Percentiles rank a stretch among this genome's conserved stretches.
phyloP scores from a whole-genome alignment of 306 rosid species.

The Canavalia gladiata region DNA sequence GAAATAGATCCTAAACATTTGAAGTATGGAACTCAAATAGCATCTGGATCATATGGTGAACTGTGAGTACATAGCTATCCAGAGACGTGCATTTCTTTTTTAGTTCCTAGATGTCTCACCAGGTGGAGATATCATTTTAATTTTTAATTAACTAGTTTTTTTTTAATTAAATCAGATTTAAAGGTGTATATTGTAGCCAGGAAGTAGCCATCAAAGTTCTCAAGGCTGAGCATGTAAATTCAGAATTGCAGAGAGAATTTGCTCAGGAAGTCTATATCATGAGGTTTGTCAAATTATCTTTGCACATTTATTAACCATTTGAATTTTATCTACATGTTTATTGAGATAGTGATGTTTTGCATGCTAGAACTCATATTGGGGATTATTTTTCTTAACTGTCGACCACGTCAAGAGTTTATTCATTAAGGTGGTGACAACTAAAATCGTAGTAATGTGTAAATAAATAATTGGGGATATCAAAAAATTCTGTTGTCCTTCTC shows the following conservation, averaged over 20 bases:
- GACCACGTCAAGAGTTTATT: slow-evolving; percentile 7
- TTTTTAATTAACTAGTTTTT: slow-evolving; percentile 37
- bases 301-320: slow-evolving; percentile 15
- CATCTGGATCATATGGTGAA: slow-evolving; percentile 94
- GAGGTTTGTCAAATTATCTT: slow-evolving; percentile 67
- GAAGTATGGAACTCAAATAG: slow-evolving; percentile 81
- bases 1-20: slow-evolving; percentile 87
- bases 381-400: not conserved
- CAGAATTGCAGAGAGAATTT: slow-evolving; percentile 92
- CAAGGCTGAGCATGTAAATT: slow-evolving; percentile 81
- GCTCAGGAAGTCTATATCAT: slow-evolving; percentile 94
- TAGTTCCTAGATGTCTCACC: slow-evolving; percentile 17
- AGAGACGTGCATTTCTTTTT: slow-evolving; percentile 35
- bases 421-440: slow-evolving; percentile 24
- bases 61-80: slow-evolving; percentile 69
- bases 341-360: slow-evolving; percentile 21
- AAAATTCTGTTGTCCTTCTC: not conserved
- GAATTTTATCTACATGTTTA: slow-evolving; percentile 36
- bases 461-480: slow-evolving; percentile 6
- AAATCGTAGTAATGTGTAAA: slow-evolving; percentile 9
- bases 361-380: slow-evolving; percentile 22
- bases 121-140: slow-evolving; percentile 19
- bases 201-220: slow-evolving; percentile 97
- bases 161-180: slow-evolving; percentile 68
- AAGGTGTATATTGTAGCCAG: slow-evolving; percentile 92